Evolutionary conservation across 345 rosid genomes (phyloP).

Genomic region (Citrus unshiu): DNA sequence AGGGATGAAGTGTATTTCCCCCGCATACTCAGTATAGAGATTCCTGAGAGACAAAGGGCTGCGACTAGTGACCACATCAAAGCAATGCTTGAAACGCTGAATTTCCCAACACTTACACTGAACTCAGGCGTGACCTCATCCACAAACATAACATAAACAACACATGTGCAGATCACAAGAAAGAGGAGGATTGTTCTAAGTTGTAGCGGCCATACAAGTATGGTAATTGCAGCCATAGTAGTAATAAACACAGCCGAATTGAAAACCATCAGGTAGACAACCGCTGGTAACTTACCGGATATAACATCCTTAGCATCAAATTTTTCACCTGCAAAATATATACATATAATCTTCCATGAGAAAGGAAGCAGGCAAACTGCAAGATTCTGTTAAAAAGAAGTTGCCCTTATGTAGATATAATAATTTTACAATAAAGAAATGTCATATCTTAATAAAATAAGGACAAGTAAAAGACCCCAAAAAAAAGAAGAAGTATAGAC

Average conservation of each 20-base stretch:
- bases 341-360: too few relatives aligned
- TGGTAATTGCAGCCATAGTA: background rate
- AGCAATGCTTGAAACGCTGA: background rate
- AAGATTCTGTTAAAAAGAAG: too few relatives aligned
- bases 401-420: too few relatives aligned
- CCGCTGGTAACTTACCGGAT: background rate
- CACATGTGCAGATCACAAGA: background rate
- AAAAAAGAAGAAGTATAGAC: too few relatives aligned
- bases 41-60: background rate
- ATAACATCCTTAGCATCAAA: background rate
- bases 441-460: background rate
- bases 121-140: background rate
- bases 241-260: background rate
- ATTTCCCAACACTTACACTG: background rate
- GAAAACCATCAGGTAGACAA: background rate
- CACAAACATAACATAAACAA: background rate
- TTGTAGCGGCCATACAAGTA: background rate
- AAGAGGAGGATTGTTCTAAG: background rate
- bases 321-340: background rate
- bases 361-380: too few relatives aligned
- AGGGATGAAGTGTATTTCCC: background rate
- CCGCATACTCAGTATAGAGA: background rate
- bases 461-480: too few relatives aligned
- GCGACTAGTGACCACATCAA: background rate
- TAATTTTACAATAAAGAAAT: too few relatives aligned